phyloP scores from a whole-genome alignment of 2,329 filamentous ascomycete genomes.

The Xylariaceae sp. region DNA sequence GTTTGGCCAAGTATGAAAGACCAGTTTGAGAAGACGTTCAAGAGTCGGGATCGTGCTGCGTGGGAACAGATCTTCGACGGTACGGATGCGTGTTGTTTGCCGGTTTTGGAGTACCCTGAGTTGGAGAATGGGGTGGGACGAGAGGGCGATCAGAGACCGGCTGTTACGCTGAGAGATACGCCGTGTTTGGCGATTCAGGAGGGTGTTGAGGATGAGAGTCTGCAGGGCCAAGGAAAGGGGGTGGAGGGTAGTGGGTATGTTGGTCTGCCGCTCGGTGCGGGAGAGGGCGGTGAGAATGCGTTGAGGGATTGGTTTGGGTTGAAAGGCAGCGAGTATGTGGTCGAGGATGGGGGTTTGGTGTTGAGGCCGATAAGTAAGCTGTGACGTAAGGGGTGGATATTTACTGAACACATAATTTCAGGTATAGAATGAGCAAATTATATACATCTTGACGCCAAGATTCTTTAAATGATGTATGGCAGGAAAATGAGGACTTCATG shows the following conservation, averaged over 20 bases:
- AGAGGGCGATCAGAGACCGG: slow-evolving; percentile 67
- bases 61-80: slow-evolving; percentile 88
- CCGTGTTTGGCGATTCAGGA: slow-evolving; percentile 62
- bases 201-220: slow-evolving; percentile 35
- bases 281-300: slow-evolving; percentile 67
- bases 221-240: slow-evolving; percentile 61
- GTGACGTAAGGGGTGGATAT: slow-evolving; percentile 29
- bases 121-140: slow-evolving; percentile 28
- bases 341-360: slow-evolving; percentile 59
- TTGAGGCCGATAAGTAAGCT: slow-evolving; percentile 43
- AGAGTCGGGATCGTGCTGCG: slow-evolving; percentile 63
- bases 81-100: slow-evolving; percentile 89
- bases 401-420: too few species aligned
- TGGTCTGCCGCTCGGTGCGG: slow-evolving; percentile 56
- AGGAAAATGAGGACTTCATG: neutral
- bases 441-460: too few species aligned
- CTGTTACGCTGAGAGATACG: slow-evolving; percentile 64
- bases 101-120: slow-evolving; percentile 68
- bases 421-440: too few species aligned
- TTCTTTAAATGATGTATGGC: too few species aligned
- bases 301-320: slow-evolving; percentile 74
- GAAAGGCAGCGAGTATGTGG: slow-evolving; percentile 66
- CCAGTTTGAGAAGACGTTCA: slow-evolving; percentile 62
- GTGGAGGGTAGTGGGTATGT: slow-evolving; percentile 65
- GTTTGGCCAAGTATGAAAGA: slow-evolving; percentile 65